Conservation (phyloP, 805 yeast genomes). For the Myxozyma nipponensis region DNA sequence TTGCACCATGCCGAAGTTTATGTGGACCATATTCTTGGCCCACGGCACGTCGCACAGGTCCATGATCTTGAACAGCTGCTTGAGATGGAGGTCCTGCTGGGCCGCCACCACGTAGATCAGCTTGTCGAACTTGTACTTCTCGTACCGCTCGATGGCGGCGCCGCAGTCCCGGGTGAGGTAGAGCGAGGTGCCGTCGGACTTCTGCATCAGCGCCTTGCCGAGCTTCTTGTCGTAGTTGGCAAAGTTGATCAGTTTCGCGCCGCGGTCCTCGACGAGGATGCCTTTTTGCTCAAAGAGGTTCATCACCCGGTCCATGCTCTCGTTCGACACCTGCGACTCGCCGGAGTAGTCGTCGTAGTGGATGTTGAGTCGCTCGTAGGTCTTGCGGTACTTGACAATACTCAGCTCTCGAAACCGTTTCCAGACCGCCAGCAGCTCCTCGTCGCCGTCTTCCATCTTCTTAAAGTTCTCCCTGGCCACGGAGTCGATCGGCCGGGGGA, state of each 20-base stretch:
- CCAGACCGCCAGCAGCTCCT: constrained; percentile 74
- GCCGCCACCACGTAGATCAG: constrained; percentile 94
- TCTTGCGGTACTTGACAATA: constrained; percentile 76
- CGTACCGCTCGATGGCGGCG: constrained; percentile 88
- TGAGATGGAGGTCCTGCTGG: constrained; percentile 92
- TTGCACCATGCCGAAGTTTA: constrained; percentile 95
- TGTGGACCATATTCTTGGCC: constrained; percentile 75
- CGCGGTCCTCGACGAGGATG: constrained; percentile 78
- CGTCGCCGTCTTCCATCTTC: constrained; percentile 91
- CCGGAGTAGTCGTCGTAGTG: constrained; percentile 87
- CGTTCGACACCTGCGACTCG: constrained; percentile 86
- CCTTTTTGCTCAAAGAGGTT: constrained; percentile 60
- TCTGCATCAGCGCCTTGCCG: constrained; percentile 88
- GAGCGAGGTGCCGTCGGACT: constrained; percentile 91
- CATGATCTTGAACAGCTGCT: constrained; percentile 90
- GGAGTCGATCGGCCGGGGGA: constrained; percentile 54
- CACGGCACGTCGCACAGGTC: constrained; percentile 86
- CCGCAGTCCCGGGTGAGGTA: constrained; percentile 96
- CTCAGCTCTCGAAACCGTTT: constrained; percentile 83
- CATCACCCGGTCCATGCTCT: constrained; percentile 63
- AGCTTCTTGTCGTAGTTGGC: constrained; percentile 81
- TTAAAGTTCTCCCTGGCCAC: constrained; percentile 84
- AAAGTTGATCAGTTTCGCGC: constrained; percentile 85
- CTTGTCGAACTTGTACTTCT: constrained; percentile 81
- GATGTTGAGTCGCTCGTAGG: constrained; percentile 90